Conservation (phyloP, 2,329 filamentous ascomycete genomes). For the Atkinsonella texensis region DNA sequence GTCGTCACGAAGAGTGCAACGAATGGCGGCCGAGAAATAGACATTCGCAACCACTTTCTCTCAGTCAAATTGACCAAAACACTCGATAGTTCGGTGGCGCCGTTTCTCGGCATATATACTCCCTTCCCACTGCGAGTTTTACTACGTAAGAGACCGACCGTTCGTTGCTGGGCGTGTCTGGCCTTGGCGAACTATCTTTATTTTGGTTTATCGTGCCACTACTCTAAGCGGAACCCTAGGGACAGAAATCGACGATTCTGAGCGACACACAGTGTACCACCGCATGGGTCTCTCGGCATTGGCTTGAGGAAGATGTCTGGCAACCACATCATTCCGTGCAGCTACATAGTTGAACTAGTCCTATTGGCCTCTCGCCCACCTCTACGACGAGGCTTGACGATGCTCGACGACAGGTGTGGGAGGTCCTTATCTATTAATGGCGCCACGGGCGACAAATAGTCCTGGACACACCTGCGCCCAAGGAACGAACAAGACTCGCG, state of each 20-base stretch:
- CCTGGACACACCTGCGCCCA: neutral
- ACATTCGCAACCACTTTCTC: no score
- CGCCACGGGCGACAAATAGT: neutral
- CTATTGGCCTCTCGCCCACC: neutral
- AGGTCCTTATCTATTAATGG: neutral
- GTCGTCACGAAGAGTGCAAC: no score
- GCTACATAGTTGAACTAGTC: neutral
- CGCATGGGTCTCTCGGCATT: neutral
- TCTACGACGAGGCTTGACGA: neutral
- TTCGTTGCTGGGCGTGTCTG: no score
- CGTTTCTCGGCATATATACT: no score
- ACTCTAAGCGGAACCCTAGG: neutral
- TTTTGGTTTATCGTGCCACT: neutral
- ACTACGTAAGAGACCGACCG: no score
- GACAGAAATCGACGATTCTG: neutral
- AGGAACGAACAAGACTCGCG: neutral
- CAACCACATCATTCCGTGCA: neutral
- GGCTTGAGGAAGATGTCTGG: neutral
- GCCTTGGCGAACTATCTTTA: neutral
- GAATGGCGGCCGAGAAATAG: no score
- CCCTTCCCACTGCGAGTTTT: no score
- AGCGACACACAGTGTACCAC: neutral
- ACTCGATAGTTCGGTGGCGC: no score
- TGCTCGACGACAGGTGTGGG: neutral
- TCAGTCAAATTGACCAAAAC: neutral